Evolutionary conservation across 352 stramenopile genomes (phyloP).

Genomic region (Globisporangium lucens): DNA sequence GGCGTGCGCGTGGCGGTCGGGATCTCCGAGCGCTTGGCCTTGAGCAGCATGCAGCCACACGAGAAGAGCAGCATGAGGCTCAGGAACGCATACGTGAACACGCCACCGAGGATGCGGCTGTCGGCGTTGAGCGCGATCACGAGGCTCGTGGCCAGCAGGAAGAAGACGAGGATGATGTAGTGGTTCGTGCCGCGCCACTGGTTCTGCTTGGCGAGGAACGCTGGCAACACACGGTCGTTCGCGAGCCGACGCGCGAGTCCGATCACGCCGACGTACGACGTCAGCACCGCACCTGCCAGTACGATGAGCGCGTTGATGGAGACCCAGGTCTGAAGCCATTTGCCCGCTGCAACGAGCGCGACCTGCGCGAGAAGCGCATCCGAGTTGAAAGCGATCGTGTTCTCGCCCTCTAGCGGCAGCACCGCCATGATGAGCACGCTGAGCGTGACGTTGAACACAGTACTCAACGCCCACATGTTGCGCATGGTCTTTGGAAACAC

Average conservation of each 20-base stretch:
- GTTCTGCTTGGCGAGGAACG: slow-evolving; percentile 55
- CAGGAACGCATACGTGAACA: slow-evolving; percentile 87
- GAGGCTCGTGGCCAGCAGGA: slow-evolving; percentile 56
- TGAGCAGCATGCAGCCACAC: slow-evolving; percentile 78
- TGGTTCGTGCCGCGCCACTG: slow-evolving; percentile 63
- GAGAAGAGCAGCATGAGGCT: slow-evolving; percentile 83
- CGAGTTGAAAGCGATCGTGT: slow-evolving; percentile 56
- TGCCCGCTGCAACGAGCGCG: slow-evolving; percentile 33
- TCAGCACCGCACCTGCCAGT: slow-evolving; percentile 78
- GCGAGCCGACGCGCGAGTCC: slow-evolving; percentile 69
- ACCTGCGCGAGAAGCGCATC: slow-evolving; percentile 71
- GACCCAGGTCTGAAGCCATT: slow-evolving; percentile 50
- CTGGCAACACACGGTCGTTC: slow-evolving; percentile 55
- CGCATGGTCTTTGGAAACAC: slow-evolving; percentile 17
- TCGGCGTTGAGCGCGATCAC: slow-evolving; percentile 73
- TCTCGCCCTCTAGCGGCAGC: slow-evolving; percentile 50
- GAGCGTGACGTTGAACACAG: slow-evolving; percentile 83
- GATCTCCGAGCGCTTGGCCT: slow-evolving; percentile 79
- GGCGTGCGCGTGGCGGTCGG: slow-evolving; percentile 58
- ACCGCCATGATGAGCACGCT: slow-evolving; percentile 65
- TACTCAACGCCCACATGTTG: slow-evolving; percentile 58
- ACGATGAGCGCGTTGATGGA: slow-evolving; percentile 85
- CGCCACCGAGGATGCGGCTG: slow-evolving; percentile 63
- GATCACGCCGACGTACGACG: slow-evolving; percentile 76
- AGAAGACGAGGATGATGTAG: slow-evolving; percentile 78